Evolutionary conservation across 2,329 filamentous ascomycete genomes (phyloP), one percentile per base, ranked within the genome.

Genomic region (Penicillium olsonii): DNA sequence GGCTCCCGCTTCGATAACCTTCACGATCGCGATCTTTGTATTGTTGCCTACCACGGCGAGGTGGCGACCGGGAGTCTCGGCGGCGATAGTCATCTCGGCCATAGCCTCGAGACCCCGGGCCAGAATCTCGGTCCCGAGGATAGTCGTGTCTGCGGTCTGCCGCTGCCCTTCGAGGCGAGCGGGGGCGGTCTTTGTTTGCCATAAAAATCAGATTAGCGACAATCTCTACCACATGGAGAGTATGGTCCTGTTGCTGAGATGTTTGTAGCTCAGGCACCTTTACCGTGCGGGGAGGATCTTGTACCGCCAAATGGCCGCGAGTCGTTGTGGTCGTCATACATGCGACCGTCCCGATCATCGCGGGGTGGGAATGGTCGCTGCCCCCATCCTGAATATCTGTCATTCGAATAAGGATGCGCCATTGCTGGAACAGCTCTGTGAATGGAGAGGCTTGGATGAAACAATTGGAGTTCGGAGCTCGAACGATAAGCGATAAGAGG

Each of bases 11-110:
- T 27, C 66, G 68, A 56, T 78, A 77, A 8, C 67, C 69, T 52
- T 78, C 75, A n/a, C 69, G 72, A 48, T 78, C 75, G 37, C 74
- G 69, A 56, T 77, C 74, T 53, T 64, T 62, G 46, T 76, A 76
- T 4, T 61, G 52, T 3, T 66, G 58, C 49, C 73, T 66, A 7
- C 66, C 68, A 24, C 68, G 66, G 33, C 67, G 66, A 8, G 72
- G 66, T 22, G 67, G 68, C 1, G 74, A 72, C 12, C 61, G 59
- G 6, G 68, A 68, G 1, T 60, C 50, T 26, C 61, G 65, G 39
- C 55, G 63, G 38, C 65, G 65, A 52, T 69, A 63, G 22, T 70
- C 67, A 59, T 69, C 69, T 37, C 65, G 66, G 44, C 69, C 66
- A 52, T 65, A 58, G 45, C 60, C 62, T 55, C 64, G 66, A 51